Percentiles rank a stretch among this genome's conserved stretches.
Conservation (phyloP, 2,329 filamentous ascomycete genomes). For the Calonectria multiphialidica region DNA sequence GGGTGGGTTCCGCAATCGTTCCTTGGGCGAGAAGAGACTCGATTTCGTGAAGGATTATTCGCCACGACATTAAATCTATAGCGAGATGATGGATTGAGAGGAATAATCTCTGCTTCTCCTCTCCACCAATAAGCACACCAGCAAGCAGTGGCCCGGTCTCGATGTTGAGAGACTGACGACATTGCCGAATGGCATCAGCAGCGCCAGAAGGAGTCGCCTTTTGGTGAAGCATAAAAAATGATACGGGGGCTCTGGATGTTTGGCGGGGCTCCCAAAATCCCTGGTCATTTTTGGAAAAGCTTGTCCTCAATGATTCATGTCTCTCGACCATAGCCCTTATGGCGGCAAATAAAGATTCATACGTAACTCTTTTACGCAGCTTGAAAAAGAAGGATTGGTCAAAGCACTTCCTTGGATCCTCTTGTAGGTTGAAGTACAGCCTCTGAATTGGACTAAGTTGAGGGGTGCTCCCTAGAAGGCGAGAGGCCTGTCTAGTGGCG, state of each 20-base stretch:
- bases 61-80: conserved; percentile 1
- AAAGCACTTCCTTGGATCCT: conserved; percentile 17
- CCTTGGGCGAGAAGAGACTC: background rate
- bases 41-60: background rate
- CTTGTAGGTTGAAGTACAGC: conserved; percentile 14
- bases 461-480: background rate
- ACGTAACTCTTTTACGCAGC: background rate
- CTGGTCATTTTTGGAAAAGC: background rate
- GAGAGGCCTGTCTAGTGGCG: background rate
- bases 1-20: background rate
- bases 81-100: background rate
- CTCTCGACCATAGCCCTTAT: background rate
- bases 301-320: background rate
- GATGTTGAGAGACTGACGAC: background rate
- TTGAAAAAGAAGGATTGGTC: conserved; percentile 8
- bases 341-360: background rate
- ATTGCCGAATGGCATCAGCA: background rate
- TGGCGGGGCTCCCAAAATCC: background rate
- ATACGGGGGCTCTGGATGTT: background rate
- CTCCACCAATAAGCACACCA: background rate
- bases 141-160: background rate
- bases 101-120: background rate
- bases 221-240: background rate
- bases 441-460: conserved; percentile 17
- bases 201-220: background rate